Conservation (phyloP, 2,329 filamentous ascomycete genomes). For the Botrytis elliptica region DNA sequence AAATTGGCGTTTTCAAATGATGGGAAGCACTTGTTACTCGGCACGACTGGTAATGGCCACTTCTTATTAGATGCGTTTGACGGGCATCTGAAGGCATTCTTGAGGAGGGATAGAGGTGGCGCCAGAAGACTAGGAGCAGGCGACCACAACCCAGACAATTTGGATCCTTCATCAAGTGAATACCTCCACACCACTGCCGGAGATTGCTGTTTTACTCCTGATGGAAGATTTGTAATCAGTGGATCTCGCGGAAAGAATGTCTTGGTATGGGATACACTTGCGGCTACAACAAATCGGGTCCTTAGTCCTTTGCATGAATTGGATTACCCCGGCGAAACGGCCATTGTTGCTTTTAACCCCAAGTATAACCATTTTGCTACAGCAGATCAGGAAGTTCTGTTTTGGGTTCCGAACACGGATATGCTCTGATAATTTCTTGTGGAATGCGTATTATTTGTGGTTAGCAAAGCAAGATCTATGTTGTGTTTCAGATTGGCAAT, state of each 20-base stretch:
- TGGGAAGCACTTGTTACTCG: constrained; percentile 80
- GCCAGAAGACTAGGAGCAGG: constrained; percentile 54
- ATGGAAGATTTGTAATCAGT: constrained; percentile 84
- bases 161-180: constrained; percentile 36
- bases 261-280: constrained; percentile 80
- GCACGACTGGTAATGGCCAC: constrained; percentile 80
- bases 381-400: constrained; percentile 79
- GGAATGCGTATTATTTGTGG: neutral
- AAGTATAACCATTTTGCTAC: constrained; percentile 89
- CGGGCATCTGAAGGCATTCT: constrained; percentile 73
- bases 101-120: constrained; percentile 57
- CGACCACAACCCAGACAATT: constrained; percentile 42
- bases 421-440: neutral
- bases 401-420: constrained; percentile 70
- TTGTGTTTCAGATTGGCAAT: constrained; percentile 18
- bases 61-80: constrained; percentile 93
- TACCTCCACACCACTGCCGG: constrained; percentile 57
- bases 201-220: constrained; percentile 85
- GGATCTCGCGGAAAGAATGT: constrained; percentile 70
- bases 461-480: neutral
- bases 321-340: constrained; percentile 66
- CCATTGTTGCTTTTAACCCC: constrained; percentile 83
- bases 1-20: constrained; percentile 96
- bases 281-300: constrained; percentile 53
- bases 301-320: constrained; percentile 63